phyloP scores from a whole-genome alignment of 331 rosid species.

The Malus hybrid region DNA sequence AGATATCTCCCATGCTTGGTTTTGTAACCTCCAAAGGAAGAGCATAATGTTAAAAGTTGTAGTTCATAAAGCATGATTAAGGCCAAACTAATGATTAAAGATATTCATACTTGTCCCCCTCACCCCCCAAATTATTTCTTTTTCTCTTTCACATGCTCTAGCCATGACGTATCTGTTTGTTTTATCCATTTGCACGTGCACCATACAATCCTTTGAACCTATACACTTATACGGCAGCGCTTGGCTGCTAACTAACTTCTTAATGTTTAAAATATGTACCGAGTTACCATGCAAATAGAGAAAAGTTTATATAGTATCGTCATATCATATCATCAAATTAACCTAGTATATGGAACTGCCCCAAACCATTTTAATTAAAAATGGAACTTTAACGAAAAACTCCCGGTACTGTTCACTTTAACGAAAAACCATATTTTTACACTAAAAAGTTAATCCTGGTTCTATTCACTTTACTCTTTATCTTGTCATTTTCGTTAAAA shows the following conservation, averaged over 20 bases:
- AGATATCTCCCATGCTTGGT: conserved; percentile 25
- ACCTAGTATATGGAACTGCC: background rate
- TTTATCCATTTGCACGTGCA: background rate
- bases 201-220: background rate
- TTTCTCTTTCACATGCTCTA: conserved; percentile 2
- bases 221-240: background rate
- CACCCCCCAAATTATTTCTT: background rate
- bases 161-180: background rate
- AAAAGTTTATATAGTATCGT: background rate
- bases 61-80: conserved; percentile 24
- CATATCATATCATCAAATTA: background rate
- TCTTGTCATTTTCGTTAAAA: no score
- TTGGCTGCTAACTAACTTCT: background rate
- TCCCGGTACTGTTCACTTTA: no score
- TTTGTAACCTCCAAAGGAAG: conserved; percentile 23
- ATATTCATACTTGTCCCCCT: conserved; percentile 25
- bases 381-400: no score
- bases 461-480: no score
- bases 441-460: no score
- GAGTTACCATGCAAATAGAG: background rate
- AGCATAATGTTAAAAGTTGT: conserved; percentile 31
- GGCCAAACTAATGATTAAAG: conserved; percentile 30
- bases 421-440: no score
- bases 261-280: background rate
- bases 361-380: no score